A percentile compares a stretch with the other conserved stretches of the same genome.
Conservation (phyloP, 331 rosid species). For the Erythrophleum ivorense region DNA sequence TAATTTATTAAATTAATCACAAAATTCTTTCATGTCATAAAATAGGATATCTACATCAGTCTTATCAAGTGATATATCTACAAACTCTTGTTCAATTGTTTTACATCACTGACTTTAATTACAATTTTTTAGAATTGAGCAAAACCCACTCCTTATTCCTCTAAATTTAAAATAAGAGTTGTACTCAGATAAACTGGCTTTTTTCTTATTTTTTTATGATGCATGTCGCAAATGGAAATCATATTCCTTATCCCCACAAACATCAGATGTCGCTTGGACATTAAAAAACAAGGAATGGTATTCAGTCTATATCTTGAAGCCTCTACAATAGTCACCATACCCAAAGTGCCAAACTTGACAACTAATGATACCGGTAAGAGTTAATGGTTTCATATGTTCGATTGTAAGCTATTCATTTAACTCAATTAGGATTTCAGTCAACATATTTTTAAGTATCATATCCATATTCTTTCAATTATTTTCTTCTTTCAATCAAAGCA, state of each 20-base stretch:
- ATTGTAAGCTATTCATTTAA: neutral
- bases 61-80: neutral
- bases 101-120: neutral
- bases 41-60: neutral
- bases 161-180: neutral
- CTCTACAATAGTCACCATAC: neutral
- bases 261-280: neutral
- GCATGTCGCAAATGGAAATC: neutral
- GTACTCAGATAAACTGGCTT: neutral
- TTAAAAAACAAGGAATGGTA: constrained; percentile 3
- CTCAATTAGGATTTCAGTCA: neutral
- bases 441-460: neutral
- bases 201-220: neutral
- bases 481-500: neutral
- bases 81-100: neutral
- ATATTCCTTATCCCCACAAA: neutral
- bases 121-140: neutral
- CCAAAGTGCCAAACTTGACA: neutral
- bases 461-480: neutral
- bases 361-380: neutral
- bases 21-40: neutral
- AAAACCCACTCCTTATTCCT: neutral
- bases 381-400: neutral
- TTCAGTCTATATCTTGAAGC: neutral
- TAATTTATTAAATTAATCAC: no score